Percentiles rank a stretch among this genome's conserved stretches.
These are phyloP conservation scores for Borovskyia barvae DNA, from an alignment of 208 protist genomes.

Conservation along the genomic window DNA sequence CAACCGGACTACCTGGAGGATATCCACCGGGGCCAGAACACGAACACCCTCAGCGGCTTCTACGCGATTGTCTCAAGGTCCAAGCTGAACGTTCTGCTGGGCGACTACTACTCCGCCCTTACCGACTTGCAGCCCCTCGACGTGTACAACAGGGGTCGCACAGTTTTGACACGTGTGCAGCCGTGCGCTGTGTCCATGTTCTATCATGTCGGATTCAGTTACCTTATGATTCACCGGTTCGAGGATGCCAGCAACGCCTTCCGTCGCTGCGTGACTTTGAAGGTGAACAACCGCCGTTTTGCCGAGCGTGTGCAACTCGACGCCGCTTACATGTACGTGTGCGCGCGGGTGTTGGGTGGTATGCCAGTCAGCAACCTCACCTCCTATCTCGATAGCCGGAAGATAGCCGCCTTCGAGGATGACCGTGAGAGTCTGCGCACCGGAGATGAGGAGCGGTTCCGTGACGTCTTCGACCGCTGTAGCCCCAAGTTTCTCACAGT, in stretches of 20 bases:
- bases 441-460: slow-evolving; percentile 88
- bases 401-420: slow-evolving; percentile 71
- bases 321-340: slow-evolving; percentile 78
- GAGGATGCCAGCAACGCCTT: slow-evolving; percentile 84
- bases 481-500: slow-evolving; percentile 90
- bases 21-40: slow-evolving; percentile 36
- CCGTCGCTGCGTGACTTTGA: slow-evolving; percentile 65
- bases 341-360: slow-evolving; percentile 80
- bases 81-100: slow-evolving; percentile 81
- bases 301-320: slow-evolving; percentile 83
- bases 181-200: slow-evolving; percentile 78
- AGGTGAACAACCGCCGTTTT: slow-evolving; percentile 74
- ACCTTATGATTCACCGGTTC: slow-evolving; percentile 91
- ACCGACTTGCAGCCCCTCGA: slow-evolving; percentile 65
- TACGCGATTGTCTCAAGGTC: slow-evolving; percentile 79
- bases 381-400: slow-evolving; percentile 58
- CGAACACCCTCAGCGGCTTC: slow-evolving; percentile 65
- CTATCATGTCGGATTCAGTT: slow-evolving; percentile 89
- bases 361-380: slow-evolving; percentile 70
- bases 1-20: slow-evolving; percentile 44
- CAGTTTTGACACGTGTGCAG: slow-evolving; percentile 61
- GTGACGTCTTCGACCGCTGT: slow-evolving; percentile 88
- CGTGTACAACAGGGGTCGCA: slow-evolving; percentile 63
- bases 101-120: slow-evolving; percentile 83
- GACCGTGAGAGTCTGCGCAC: slow-evolving; percentile 75